Evolutionary conservation across 1,284 basidiomycete genomes (phyloP).

Genomic region (Rhodotorula sp.): DNA sequence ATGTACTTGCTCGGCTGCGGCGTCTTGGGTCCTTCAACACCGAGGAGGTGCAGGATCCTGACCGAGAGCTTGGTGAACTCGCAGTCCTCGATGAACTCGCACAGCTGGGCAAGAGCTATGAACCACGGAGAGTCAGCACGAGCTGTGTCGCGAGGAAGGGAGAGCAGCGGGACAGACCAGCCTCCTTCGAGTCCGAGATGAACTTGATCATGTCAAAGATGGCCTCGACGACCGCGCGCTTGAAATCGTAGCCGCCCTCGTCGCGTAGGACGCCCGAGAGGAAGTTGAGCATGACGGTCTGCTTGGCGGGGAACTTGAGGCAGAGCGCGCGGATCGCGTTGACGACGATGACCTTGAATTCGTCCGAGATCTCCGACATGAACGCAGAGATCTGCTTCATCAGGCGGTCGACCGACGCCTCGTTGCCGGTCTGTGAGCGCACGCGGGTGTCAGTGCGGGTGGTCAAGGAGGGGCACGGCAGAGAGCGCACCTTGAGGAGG

Average conservation of each 20-base stretch:
- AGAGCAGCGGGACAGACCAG: constrained; percentile 49
- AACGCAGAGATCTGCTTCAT: constrained; percentile 99
- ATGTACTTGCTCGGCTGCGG: constrained; percentile 97
- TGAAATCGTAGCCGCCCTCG: constrained; percentile 99
- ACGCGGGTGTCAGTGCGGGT: not conserved
- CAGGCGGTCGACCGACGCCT: constrained; percentile 95
- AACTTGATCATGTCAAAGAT: constrained; percentile 99
- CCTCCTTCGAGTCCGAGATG: constrained; percentile 92
- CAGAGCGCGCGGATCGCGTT: constrained; percentile 97
- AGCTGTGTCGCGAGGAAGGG: not conserved
- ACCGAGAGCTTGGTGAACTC: constrained; percentile 99
- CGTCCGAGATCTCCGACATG: constrained; percentile 99
- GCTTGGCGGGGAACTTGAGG: constrained; percentile 97
- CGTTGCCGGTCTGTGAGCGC: constrained; percentile 79
- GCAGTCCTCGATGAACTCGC: constrained; percentile 99
- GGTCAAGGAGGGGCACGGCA: not conserved
- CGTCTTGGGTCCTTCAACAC: constrained; percentile 93
- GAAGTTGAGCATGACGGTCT: constrained; percentile 92
- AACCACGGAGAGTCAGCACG: not conserved
- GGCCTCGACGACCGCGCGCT: constrained; percentile 97
- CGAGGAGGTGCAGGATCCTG: constrained; percentile 90
- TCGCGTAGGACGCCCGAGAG: constrained; percentile 90
- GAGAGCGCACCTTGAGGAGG: constrained; percentile 67
- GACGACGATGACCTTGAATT: constrained; percentile 99
- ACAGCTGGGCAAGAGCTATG: constrained; percentile 91